Evolutionary conservation across 305 asterid species (phyloP).

Genomic region (Andrographis paniculata): DNA sequence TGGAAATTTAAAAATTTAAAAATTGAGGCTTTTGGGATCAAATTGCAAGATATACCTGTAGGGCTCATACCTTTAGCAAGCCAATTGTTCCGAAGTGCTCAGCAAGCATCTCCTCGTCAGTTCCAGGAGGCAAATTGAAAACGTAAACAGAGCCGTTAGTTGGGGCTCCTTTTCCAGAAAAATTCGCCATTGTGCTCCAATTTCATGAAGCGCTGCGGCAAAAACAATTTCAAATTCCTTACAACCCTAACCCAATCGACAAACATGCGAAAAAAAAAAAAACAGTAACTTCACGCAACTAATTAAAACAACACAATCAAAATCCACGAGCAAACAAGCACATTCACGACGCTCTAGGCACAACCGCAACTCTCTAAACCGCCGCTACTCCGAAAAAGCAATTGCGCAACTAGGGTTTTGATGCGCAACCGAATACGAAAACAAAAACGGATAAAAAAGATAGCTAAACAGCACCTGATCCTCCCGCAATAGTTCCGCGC

Average conservation of each 20-base stretch:
- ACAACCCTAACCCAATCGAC: background rate
- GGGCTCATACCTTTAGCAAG: conserved; percentile 69
- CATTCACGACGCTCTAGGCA: background rate
- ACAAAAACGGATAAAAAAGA: background rate
- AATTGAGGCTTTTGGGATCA: background rate
- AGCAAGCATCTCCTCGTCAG: conserved; percentile 87
- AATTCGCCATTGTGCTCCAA: conserved; percentile 59
- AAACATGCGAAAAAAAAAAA: background rate
- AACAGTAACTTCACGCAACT: background rate
- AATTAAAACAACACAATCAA: background rate
- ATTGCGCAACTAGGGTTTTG: background rate
- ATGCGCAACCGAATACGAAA: background rate
- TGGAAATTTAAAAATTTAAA: background rate
- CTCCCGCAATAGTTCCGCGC: background rate
- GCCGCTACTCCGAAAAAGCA: background rate
- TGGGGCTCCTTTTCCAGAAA: conserved; percentile 55
- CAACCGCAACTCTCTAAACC: background rate
- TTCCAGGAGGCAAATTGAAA: conserved; percentile 80
- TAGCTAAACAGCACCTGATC: background rate
- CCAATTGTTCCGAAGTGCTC: conserved; percentile 94
- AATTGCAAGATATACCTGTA: conserved; percentile 20
- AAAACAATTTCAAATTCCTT: background rate
- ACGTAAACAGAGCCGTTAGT: conserved; percentile 77
- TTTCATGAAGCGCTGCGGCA: conserved; percentile 29
- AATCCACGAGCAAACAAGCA: background rate